These are phyloP conservation scores for Colletotrichum lentis DNA, from an alignment of 2,329 filamentous ascomycete genomes.

Conservation along the genomic window DNA sequence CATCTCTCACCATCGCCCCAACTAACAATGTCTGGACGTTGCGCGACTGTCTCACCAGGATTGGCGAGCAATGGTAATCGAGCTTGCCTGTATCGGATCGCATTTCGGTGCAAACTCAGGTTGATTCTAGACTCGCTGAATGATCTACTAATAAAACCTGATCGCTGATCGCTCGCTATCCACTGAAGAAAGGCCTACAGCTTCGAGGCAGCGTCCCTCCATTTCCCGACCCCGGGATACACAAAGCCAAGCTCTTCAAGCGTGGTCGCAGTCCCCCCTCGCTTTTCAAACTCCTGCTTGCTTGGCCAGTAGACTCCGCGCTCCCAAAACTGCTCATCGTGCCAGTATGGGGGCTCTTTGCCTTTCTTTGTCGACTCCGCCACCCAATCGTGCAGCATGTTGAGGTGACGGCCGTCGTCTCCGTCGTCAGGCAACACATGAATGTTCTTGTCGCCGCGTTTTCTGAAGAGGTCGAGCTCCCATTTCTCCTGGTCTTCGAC, in stretches of 20 bases:
- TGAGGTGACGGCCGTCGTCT: constrained; percentile 74
- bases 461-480: constrained; percentile 68
- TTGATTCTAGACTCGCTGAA: constrained; percentile 1
- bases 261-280: constrained; percentile 69
- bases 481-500: constrained; percentile 71
- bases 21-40: not conserved
- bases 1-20: not conserved
- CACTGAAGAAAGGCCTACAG: not conserved
- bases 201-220: constrained; percentile 11
- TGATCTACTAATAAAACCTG: not conserved
- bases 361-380: constrained; percentile 59
- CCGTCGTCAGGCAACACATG: constrained; percentile 60
- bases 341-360: constrained; percentile 77
- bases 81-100: not conserved
- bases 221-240: constrained; percentile 36
- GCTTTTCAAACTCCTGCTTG: constrained; percentile 73
- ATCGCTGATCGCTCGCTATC: not conserved
- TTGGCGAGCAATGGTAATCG: not conserved
- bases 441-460: constrained; percentile 51
- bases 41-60: constrained; percentile 13
- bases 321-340: constrained; percentile 75
- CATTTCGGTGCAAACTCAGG: not conserved
- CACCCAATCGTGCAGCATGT: constrained; percentile 71
- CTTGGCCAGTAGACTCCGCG: constrained; percentile 73
- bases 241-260: constrained; percentile 54